Evolutionary conservation across 345 rosid species (phyloP), one percentile per base, ranked within the genome.

Genomic region (Acer yangbiense): DNA sequence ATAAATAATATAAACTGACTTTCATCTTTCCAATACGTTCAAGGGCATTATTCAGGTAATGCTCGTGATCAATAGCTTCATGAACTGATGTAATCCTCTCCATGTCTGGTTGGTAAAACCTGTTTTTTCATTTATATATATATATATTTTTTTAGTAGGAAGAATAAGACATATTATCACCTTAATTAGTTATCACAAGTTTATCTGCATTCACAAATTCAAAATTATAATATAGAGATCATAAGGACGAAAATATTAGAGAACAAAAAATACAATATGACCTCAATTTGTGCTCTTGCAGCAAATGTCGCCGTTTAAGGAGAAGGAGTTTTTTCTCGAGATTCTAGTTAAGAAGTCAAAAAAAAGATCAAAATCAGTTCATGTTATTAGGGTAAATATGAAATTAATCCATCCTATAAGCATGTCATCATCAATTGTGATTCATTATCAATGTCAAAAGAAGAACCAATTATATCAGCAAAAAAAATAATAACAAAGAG

Each of bases 241-340:
- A 32, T 4, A 32, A 32, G 6, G 39, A 32, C 6, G 39, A 32
- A 32, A 32, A 32, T 32, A 32, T 32, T 17, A 10, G 39, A 32
- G 17, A 41, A 43, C 12, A 16, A 13, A 7, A 21, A 23, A 32
- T 12, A 67, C 4, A 41, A 10, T 44, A 50, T 50, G 35, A 85
- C 87, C 81, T 79, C 60, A 82, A 14, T 74, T 80, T 82, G 27
- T 73, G 62, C 46, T 75, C 54, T 14, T 60, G 68, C 7, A 75
- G 39, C 39, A 32, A 32, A 32, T 32, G 39, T 32, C 6, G 39
- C 39, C 39, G 6, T 32, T 32, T 32, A 32, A 32, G 39, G 39
- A 32, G 39, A 4, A 32, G 39, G 5, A 32, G 39, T 32, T 32
- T 32, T 32, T 32, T 32, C 39, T 32, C 39, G 39, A 32, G 39